Base-by-base conservation (phyloP, 1,284 basidiomycete species). In the Inonotus obliquus region DNA sequence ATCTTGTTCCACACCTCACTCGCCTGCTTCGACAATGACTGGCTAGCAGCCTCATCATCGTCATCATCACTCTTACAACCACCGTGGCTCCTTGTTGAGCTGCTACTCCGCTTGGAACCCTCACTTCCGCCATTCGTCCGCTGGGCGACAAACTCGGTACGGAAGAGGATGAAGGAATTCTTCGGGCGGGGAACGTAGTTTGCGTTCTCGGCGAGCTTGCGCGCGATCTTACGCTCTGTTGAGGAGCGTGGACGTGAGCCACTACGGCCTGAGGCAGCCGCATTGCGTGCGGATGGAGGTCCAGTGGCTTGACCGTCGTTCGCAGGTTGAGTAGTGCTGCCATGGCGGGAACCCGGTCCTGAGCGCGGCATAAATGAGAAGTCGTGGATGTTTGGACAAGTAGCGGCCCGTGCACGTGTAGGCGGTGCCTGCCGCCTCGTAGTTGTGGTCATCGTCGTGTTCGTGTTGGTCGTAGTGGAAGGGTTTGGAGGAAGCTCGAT, bases 131-230 rank as follows among this genome's bases (percentile, higher is more conserved):
- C 70, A 52, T 78, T 74, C 59, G 72, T 67, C 66, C 54, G 54
- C 25, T 57, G 59, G 71, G 72, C 52, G 79, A 80, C 77, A 67
- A 86, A 92, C 67, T 92, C 85, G 66, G 87, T 87, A 29, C 93
- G 86, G 74, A 93, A 96, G 65, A 95, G 82, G 72, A 96, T 94
- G 76, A 94, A 96, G 29, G 91, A 85, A 70, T 96, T 96, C 6
- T 87, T 82, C 1, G 94, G 93, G 9, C 93, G 85, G 49, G 91
- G 89, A 63, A 93, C 83, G 79, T 90, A 91, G 25, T 77, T 78
- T 0, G 86, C 79, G 66, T 85, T 21, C 63, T 72, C 9, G 71
- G 74, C 64, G 61, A 75, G 7, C 32, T 76, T 9, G 27, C 69
- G 23, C 69, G 74, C 61, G 21, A 62, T 54, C 49, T 62, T 62